These are phyloP conservation scores for Nissolia schottii DNA, from an alignment of 306 rosid species.

Conservation along the genomic window DNA sequence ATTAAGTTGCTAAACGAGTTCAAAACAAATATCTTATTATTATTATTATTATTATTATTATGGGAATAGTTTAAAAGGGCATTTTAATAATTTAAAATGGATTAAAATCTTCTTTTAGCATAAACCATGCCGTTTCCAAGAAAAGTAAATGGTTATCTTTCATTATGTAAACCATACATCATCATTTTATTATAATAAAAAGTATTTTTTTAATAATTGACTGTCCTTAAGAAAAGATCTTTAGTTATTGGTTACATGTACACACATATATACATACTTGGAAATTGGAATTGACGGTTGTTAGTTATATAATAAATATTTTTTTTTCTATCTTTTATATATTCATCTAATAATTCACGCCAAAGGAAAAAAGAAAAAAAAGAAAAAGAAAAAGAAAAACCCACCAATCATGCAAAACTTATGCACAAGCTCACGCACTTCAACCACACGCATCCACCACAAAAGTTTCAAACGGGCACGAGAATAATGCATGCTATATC, in stretches of 20 bases:
- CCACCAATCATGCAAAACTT: not conserved
- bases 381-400: no score
- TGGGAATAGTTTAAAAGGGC: not conserved
- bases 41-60: no score
- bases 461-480: not conserved
- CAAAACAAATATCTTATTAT: no score
- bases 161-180: not conserved
- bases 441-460: no score
- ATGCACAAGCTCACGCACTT: not conserved
- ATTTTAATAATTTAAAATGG: not conserved
- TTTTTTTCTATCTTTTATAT: no score
- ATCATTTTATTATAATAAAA: not conserved
- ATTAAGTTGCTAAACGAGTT: no score
- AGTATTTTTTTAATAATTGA: not conserved
- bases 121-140: not conserved
- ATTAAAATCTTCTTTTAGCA: not conserved
- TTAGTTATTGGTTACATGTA: not conserved
- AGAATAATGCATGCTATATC: not conserved
- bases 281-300: not conserved
- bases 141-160: not conserved
- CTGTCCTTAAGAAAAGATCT: no score
- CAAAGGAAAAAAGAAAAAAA: no score
- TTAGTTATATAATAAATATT: no score
- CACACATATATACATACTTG: no score
- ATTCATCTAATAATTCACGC: no score